These are phyloP conservation scores for Edaphochlamys debaryana DNA, from an alignment of 139 green algal species.

Conservation along the genomic window DNA sequence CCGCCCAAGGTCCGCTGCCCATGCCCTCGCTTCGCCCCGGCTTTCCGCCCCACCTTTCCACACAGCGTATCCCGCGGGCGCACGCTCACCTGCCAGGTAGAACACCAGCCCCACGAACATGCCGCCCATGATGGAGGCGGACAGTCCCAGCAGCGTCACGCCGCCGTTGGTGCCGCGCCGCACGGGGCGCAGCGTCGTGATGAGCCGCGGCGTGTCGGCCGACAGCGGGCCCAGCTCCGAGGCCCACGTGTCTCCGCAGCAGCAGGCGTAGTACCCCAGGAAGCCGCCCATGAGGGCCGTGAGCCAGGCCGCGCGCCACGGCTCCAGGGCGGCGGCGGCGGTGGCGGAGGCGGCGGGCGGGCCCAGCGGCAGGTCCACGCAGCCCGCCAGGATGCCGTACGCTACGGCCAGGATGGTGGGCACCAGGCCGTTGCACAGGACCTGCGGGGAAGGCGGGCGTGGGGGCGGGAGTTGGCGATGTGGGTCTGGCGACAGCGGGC, in stretches of 20 bases:
- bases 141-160: slow-evolving; percentile 80
- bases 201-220: slow-evolving; percentile 73
- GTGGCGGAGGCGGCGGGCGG: neutral
- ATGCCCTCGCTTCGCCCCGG: too few species aligned
- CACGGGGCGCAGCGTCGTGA: slow-evolving; percentile 81
- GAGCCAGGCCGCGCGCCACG: slow-evolving; percentile 49
- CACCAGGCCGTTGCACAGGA: slow-evolving; percentile 66
- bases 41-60: too few species aligned
- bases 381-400: slow-evolving; percentile 66
- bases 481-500: too few species aligned
- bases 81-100: slow-evolving; percentile 43
- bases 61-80: too few species aligned
- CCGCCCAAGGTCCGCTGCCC: too few species aligned
- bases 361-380: slow-evolving; percentile 68
- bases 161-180: slow-evolving; percentile 87
- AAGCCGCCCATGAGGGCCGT: slow-evolving; percentile 70
- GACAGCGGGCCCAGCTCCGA: slow-evolving; percentile 88
- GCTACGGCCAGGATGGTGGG: slow-evolving; percentile 65
- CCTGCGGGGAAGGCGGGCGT: slow-evolving; percentile 42
- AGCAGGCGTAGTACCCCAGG: slow-evolving; percentile 89
- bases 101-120: slow-evolving; percentile 80
- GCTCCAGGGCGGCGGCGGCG: slow-evolving; percentile 31
- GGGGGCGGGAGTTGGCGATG: neutral
- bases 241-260: slow-evolving; percentile 93
- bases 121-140: slow-evolving; percentile 76